A percentile compares a stretch with the other conserved stretches of the same genome.
Conservation (phyloP, 805 yeast species). For the Barnettozyma pratensis region DNA sequence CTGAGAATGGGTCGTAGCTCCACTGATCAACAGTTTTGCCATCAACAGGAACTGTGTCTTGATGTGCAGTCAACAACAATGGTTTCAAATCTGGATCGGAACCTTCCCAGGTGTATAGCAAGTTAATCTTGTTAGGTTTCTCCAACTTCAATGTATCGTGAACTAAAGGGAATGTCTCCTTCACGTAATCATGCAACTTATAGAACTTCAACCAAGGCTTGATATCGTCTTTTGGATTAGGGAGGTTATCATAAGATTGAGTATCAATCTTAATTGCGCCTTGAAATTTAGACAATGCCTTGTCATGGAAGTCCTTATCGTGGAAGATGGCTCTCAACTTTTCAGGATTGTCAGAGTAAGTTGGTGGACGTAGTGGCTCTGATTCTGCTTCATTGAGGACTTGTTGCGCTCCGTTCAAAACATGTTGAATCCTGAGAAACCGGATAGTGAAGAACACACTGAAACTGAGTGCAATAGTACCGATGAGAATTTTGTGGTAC, state of each 20-base stretch:
- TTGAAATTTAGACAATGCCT: constrained; percentile 40
- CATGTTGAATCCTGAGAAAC: too few relatives aligned
- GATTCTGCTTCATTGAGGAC: background rate
- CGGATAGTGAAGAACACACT: too few relatives aligned
- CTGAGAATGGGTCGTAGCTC: constrained; percentile 64
- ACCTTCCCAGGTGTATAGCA: constrained; percentile 67
- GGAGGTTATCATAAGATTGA: constrained; percentile 46
- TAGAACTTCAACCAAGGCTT: constrained; percentile 29
- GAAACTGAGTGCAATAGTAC: too few relatives aligned
- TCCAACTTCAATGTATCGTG: constrained; percentile 43
- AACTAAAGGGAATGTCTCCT: constrained; percentile 49
- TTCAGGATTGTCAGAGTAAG: background rate
- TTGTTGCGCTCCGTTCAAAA: background rate
- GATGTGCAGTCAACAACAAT: constrained; percentile 69
- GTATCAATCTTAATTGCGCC: constrained; percentile 64
- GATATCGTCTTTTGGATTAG: constrained; percentile 25
- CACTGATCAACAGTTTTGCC: constrained; percentile 52
- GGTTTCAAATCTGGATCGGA: constrained; percentile 51
- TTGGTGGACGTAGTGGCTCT: background rate
- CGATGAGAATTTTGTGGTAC: too few relatives aligned
- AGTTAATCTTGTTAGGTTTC: constrained; percentile 57
- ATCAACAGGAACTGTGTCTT: constrained; percentile 80
- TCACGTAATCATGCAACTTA: constrained; percentile 44
- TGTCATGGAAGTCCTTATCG: constrained; percentile 11
- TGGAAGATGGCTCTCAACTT: background rate